phyloP scores from a whole-genome alignment of 306 rosid species.

The Prunus dulcis region DNA sequence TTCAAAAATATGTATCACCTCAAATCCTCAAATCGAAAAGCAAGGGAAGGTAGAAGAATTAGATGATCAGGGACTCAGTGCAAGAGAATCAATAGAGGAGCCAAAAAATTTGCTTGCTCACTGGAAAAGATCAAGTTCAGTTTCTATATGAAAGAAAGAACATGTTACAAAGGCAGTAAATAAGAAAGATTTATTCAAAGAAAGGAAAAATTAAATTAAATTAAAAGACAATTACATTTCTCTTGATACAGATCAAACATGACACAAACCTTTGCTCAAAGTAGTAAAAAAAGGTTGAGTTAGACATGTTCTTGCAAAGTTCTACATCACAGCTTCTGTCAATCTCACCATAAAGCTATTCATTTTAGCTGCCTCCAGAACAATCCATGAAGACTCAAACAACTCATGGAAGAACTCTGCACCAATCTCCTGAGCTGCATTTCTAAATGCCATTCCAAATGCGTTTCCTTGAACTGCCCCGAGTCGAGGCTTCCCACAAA shows the following conservation, averaged over 20 bases:
- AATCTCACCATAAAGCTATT: conserved; percentile 87
- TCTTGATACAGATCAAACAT: conserved; percentile 20
- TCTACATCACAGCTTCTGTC: conserved; percentile 70
- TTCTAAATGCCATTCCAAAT: conserved; percentile 78
- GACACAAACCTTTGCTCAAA: conserved; percentile 24
- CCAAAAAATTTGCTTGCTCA: not conserved
- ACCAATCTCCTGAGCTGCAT: conserved; percentile 74
- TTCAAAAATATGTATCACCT: not conserved
- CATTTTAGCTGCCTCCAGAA: conserved; percentile 62
- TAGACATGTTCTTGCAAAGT: conserved; percentile 10
- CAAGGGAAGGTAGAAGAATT: not conserved
- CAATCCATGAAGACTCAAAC: conserved; percentile 94
- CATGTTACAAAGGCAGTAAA: conserved; percentile 21
- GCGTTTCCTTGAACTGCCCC: conserved; percentile 86
- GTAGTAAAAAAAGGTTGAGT: conserved; percentile 20
- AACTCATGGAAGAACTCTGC: conserved; percentile 81
- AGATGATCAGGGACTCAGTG: not conserved
- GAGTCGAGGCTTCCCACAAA: conserved; percentile 92
- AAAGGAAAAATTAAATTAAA: not conserved
- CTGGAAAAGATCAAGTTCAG: conserved; percentile 15
- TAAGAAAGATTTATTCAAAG: conserved; percentile 1
- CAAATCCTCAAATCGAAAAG: not conserved
- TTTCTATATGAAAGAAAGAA: conserved; percentile 5
- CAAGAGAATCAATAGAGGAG: not conserved
- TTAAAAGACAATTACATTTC: conserved; percentile 11